A percentile compares a stretch with the other conserved stretches of the same genome.
Conservation (phyloP, 192 early-diverging fungal genomes). For the Funneliformis geosporum region DNA sequence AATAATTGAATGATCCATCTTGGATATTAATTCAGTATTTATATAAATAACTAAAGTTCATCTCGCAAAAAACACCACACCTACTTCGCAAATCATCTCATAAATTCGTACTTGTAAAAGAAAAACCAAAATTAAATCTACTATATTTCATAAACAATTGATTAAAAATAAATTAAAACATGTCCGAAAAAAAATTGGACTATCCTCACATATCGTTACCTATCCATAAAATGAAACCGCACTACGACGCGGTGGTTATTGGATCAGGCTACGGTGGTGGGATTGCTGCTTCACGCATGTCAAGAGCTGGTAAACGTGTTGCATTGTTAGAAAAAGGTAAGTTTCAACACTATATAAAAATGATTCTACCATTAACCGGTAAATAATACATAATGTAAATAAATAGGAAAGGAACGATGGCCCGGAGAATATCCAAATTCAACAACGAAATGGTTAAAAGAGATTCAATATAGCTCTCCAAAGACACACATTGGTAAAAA, state of each 20-base stretch:
- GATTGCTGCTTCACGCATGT: constrained; percentile 48
- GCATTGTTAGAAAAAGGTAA: constrained; percentile 41
- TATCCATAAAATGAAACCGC: constrained; percentile 25
- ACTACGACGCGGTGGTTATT: constrained; percentile 49
- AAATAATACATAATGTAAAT: background rate
- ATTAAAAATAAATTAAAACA: too few relatives aligned
- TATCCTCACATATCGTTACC: constrained; percentile 17
- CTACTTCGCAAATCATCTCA: too few relatives aligned
- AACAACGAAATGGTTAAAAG: constrained; percentile 32
- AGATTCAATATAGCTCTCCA: constrained; percentile 41
- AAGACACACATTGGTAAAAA: constrained; percentile 37
- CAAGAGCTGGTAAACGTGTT: constrained; percentile 48
- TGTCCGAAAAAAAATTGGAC: background rate
- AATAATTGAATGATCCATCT: too few relatives aligned
- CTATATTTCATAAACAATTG: too few relatives aligned
- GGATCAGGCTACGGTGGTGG: constrained; percentile 50
- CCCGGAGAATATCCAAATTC: constrained; percentile 50
- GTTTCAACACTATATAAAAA: background rate
- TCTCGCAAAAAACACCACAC: too few relatives aligned
- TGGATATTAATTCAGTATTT: too few relatives aligned
- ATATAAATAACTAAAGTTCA: too few relatives aligned
- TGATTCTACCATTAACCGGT: too few relatives aligned
- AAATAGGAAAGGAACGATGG: constrained; percentile 47
- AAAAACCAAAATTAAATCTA: too few relatives aligned
- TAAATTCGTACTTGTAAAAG: too few relatives aligned